Percentiles rank a stretch among this genome's conserved stretches.
phyloP scores from a whole-genome alignment of 2,329 filamentous ascomycete species.

The Beauveria pseudobassiana region DNA sequence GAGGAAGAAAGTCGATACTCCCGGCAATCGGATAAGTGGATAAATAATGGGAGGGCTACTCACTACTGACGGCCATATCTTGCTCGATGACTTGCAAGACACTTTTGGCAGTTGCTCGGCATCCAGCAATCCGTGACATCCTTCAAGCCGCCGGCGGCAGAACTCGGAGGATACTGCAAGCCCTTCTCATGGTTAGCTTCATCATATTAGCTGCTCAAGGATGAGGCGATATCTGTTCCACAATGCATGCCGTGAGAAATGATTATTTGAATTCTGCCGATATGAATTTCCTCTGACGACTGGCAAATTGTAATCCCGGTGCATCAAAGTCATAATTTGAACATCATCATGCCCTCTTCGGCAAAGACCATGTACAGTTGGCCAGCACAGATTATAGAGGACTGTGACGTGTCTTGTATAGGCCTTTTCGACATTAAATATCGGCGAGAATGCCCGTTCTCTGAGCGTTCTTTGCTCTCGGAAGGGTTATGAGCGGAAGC shows the following conservation, averaged over 20 bases:
- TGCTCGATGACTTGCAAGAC: slow-evolving; percentile 78
- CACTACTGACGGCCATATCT: slow-evolving; percentile 63
- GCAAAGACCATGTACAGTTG: slow-evolving; percentile 23
- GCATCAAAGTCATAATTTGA: slow-evolving; percentile 22
- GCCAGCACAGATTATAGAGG: slow-evolving; percentile 20
- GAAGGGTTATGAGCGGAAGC: slow-evolving; percentile 21
- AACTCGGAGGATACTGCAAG: slow-evolving; percentile 15
- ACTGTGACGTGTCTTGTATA: slow-evolving; percentile 22
- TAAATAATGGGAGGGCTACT: background rate
- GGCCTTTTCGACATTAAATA: slow-evolving; percentile 21
- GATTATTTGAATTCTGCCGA: slow-evolving; percentile 20
- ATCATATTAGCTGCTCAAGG: slow-evolving; percentile 18
- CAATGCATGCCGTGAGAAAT: slow-evolving; percentile 18
- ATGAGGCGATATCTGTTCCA: slow-evolving; percentile 24
- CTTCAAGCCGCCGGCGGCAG: slow-evolving; percentile 11
- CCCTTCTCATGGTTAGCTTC: slow-evolving; percentile 17
- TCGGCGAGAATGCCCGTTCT: slow-evolving; percentile 19
- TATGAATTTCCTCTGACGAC: slow-evolving; percentile 23
- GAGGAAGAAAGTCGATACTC: slow-evolving; percentile 74
- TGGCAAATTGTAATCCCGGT: slow-evolving; percentile 20
- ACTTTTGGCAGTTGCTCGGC: slow-evolving; percentile 72
- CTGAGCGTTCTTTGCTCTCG: slow-evolving; percentile 17
- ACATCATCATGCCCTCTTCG: slow-evolving; percentile 24
- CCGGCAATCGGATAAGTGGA: slow-evolving; percentile 10
- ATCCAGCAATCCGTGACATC: slow-evolving; percentile 85